Evolutionary conservation across 306 rosid genomes (phyloP).

Genomic region (Citrullus colocynthis): DNA sequence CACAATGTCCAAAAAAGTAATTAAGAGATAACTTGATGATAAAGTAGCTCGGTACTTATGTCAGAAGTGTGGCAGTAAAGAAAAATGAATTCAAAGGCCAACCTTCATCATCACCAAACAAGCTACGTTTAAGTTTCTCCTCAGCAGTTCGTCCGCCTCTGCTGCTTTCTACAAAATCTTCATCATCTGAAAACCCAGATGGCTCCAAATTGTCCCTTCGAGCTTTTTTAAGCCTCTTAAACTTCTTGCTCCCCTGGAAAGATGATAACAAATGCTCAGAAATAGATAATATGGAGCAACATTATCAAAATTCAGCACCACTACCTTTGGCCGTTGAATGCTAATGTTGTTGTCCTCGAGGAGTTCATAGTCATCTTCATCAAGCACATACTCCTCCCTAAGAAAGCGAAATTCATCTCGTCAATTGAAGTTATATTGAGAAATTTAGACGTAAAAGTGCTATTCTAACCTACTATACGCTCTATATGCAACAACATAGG

Average conservation of each 20-base stretch:
- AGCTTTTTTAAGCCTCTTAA: conserved; percentile 77
- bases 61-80: not conserved
- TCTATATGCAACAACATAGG: not conserved
- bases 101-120: conserved; percentile 95
- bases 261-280: not conserved
- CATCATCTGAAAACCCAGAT: conserved; percentile 75
- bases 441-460: not conserved
- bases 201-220: conserved; percentile 54
- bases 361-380: conserved; percentile 93
- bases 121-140: conserved; percentile 76
- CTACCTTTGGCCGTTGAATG: conserved; percentile 82
- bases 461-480: not conserved
- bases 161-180: conserved; percentile 68
- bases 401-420: conserved; percentile 10
- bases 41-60: not conserved
- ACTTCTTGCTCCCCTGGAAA: conserved; percentile 62
- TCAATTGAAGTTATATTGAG: not conserved
- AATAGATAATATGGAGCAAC: not conserved
- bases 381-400: conserved; percentile 88
- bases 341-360: conserved; percentile 83
- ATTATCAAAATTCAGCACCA: conserved; percentile 27
- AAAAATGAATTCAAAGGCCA: conserved; percentile 2
- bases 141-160: conserved; percentile 86
- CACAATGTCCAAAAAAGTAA: not conserved
- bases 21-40: not conserved